Evolutionary conservation across 352 stramenopile genomes (phyloP).

Genomic region (Pythium brachiatum): DNA sequence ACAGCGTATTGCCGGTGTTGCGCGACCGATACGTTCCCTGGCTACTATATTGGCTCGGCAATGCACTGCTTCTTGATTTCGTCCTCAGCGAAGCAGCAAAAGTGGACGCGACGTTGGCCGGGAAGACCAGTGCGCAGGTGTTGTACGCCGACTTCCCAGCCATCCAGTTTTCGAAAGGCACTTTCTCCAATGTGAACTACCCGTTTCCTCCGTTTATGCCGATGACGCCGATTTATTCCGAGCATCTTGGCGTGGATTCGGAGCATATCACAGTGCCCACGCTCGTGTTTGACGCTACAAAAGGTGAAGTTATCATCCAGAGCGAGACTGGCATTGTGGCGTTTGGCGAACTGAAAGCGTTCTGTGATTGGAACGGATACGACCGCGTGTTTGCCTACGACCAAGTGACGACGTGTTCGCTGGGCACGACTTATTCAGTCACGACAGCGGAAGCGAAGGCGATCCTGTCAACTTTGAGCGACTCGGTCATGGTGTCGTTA

Average conservation of each 20-base stretch:
- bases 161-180: conserved; percentile 52
- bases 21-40: conserved; percentile 34
- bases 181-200: conserved; percentile 32
- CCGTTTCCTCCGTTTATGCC: conserved; percentile 10
- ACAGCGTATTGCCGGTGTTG: conserved; percentile 26
- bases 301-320: not conserved
- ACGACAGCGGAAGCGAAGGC: not conserved
- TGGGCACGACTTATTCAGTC: conserved; percentile 1
- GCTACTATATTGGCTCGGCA: conserved; percentile 40
- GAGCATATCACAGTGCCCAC: conserved; percentile 35
- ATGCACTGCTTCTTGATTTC: conserved; percentile 34
- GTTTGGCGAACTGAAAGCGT: conserved; percentile 45
- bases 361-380: conserved; percentile 31
- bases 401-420: conserved; percentile 3
- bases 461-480: conserved; percentile 7
- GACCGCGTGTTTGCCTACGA: conserved; percentile 25
- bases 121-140: not conserved
- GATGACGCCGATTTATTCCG: conserved; percentile 8
- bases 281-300: conserved; percentile 27
- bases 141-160: conserved; percentile 16
- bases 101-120: conserved; percentile 3
- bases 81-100: conserved; percentile 29
- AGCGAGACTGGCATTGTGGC: conserved; percentile 25
- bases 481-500: conserved; percentile 8
- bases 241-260: conserved; percentile 37